Conservation (phyloP, 352 stramenopile species). For the Phytophthora gonapodyides region DNA sequence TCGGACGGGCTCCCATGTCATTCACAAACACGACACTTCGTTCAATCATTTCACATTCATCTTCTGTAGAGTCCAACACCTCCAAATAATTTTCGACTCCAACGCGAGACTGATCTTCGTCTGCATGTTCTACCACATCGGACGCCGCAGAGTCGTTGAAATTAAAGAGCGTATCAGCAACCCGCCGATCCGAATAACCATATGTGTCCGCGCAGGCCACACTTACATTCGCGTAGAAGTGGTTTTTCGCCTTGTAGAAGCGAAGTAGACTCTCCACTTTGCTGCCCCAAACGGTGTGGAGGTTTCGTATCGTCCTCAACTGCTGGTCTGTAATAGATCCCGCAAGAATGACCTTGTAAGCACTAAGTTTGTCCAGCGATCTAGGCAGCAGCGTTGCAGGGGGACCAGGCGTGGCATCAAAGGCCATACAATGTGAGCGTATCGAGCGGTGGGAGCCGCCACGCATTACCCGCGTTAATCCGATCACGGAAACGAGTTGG, state of each 20-base stretch:
- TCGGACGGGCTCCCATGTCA: too few relatives aligned
- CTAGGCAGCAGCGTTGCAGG: neutral
- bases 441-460: constrained; percentile 1
- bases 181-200: neutral
- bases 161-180: neutral
- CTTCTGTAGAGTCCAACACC: neutral
- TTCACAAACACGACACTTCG: constrained; percentile 9
- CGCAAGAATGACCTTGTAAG: constrained; percentile 1
- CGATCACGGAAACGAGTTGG: constrained; percentile 2
- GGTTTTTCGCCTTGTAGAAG: constrained; percentile 1
- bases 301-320: neutral
- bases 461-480: constrained; percentile 6
- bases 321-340: neutral
- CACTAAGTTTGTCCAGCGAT: neutral
- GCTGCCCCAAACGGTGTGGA: constrained; percentile 1
- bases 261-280: neutral
- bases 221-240: constrained; percentile 5
- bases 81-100: neutral
- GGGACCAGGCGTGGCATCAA: constrained; percentile 5
- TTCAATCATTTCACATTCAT: constrained; percentile 10
- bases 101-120: neutral
- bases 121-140: neutral
- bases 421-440: constrained; percentile 14
- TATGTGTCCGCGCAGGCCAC: neutral
- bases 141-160: neutral